Evolutionary conservation across 2,329 filamentous ascomycete species (phyloP).

Genomic region (Colletotrichum sojae): DNA sequence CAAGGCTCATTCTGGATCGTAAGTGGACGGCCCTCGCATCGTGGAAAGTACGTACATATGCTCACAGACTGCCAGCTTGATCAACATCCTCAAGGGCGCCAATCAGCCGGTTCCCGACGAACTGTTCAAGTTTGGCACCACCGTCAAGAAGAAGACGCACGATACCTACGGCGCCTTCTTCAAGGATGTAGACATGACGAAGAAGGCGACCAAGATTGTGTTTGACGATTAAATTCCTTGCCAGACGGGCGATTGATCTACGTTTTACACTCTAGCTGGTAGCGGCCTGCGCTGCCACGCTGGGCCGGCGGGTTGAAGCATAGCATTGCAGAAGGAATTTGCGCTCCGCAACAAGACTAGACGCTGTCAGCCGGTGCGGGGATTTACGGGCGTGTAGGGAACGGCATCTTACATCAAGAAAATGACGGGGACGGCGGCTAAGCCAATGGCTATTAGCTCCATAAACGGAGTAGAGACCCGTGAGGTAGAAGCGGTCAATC

Average conservation of each 20-base stretch:
- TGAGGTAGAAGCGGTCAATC: conserved; percentile 35
- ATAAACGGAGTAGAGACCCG: conserved; percentile 42
- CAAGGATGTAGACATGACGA: conserved; percentile 88
- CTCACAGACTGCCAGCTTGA: conserved; percentile 69
- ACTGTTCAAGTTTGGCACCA: conserved; percentile 95
- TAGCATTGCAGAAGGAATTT: conserved; percentile 67
- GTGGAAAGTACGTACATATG: neutral
- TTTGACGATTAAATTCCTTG: conserved; percentile 72
- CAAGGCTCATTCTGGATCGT: conserved; percentile 91
- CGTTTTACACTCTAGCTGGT: neutral
- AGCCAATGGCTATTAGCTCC: conserved; percentile 64
- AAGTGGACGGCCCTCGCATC: conserved; percentile 58
- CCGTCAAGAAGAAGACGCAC: conserved; percentile 99
- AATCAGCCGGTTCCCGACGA: conserved; percentile 92
- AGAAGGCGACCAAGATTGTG: conserved; percentile 91
- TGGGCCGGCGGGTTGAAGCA: conserved; percentile 53
- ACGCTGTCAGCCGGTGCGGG: conserved; percentile 33
- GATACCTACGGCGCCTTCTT: conserved; percentile 96
- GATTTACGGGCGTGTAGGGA: conserved; percentile 22
- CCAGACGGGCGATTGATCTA: conserved; percentile 1
- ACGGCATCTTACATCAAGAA: conserved; percentile 70
- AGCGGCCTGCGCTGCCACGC: conserved; percentile 40
- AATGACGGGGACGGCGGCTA: conserved; percentile 66
- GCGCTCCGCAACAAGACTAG: conserved; percentile 68
- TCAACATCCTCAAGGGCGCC: conserved; percentile 95